Evolutionary conservation across 202 grass and related monocot genomes (phyloP).

Genomic region (Eragrostis tef): DNA sequence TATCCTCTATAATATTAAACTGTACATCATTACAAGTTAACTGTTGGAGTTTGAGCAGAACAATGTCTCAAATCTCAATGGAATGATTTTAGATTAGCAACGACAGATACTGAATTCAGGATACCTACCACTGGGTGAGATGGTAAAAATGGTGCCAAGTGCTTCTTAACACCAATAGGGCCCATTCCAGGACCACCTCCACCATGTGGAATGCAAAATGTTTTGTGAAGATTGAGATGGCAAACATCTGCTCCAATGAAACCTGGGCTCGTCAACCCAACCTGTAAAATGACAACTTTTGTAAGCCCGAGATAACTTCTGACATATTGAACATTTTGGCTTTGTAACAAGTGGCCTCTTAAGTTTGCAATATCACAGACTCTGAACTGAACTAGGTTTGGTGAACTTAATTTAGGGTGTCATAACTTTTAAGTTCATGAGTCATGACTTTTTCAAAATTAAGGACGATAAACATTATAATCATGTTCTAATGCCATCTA

Average conservation of each 20-base stretch:
- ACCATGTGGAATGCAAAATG: slow-evolving; percentile 99
- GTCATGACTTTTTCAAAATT: background rate
- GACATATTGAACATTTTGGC: slow-evolving; percentile 1
- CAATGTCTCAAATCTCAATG: slow-evolving; percentile 4
- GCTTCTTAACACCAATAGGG: slow-evolving; percentile 98
- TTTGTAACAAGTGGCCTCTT: slow-evolving; percentile 7
- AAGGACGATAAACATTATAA: background rate
- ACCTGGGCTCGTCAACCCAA: slow-evolving; percentile 95
- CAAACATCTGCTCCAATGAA: slow-evolving; percentile 99
- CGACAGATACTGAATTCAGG: slow-evolving; percentile 28
- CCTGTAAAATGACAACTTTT: slow-evolving; percentile 54
- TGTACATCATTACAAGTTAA: slow-evolving; percentile 10
- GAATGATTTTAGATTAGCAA: slow-evolving; percentile 10
- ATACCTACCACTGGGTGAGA: slow-evolving; percentile 91
- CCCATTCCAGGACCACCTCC: slow-evolving; percentile 99
- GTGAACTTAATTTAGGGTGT: background rate
- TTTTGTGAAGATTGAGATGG: slow-evolving; percentile 98
- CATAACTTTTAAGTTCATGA: background rate
- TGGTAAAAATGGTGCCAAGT: slow-evolving; percentile 96
- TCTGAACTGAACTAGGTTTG: background rate
- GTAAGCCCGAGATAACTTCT: slow-evolving; percentile 25
- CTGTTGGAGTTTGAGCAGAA: background rate
- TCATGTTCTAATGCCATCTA: slow-evolving; percentile 11
- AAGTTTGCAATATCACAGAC: background rate
- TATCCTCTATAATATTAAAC: slow-evolving; percentile 3